phyloP scores from a whole-genome alignment of 176 grass and related monocot species.

The Chrysopogon serrulatus region DNA sequence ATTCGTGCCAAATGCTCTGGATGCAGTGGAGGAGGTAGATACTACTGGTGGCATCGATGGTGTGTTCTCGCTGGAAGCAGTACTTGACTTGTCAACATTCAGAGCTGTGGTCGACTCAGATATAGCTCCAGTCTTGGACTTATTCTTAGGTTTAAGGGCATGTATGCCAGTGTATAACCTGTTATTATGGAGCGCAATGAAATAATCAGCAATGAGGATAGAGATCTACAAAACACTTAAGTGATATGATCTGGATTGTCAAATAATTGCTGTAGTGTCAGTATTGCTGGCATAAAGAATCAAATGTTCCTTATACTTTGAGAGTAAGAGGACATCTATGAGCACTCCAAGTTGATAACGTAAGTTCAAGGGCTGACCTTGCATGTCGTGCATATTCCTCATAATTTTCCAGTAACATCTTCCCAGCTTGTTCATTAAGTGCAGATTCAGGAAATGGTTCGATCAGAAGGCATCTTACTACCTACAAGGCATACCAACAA shows the following conservation, averaged over 20 bases:
- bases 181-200: constrained; percentile 7
- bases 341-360: not conserved
- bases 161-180: constrained; percentile 78
- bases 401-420: constrained; percentile 93
- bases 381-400: constrained; percentile 90
- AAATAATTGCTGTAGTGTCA: not conserved
- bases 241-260: not conserved
- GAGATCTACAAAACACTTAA: not conserved
- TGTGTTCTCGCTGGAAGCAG: constrained; percentile 37
- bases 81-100: constrained; percentile 49
- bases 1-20: constrained; percentile 26
- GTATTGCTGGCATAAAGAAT: not conserved
- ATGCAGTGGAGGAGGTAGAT: constrained; percentile 28
- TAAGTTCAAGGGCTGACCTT: constrained; percentile 46
- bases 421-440: constrained; percentile 93
- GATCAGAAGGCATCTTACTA: constrained; percentile 86
- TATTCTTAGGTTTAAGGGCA: constrained; percentile 67
- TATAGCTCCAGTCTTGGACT: constrained; percentile 61
- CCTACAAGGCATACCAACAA: constrained; percentile 39
- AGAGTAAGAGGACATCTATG: not conserved
- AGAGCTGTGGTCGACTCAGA: constrained; percentile 58
- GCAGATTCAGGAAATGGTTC: constrained; percentile 99
- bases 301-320: not conserved
- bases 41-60: constrained; percentile 18
- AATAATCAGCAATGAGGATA: not conserved